Base-by-base conservation (phyloP, 2,329 filamentous ascomycete species). In the Coniochaeta sp. region DNA sequence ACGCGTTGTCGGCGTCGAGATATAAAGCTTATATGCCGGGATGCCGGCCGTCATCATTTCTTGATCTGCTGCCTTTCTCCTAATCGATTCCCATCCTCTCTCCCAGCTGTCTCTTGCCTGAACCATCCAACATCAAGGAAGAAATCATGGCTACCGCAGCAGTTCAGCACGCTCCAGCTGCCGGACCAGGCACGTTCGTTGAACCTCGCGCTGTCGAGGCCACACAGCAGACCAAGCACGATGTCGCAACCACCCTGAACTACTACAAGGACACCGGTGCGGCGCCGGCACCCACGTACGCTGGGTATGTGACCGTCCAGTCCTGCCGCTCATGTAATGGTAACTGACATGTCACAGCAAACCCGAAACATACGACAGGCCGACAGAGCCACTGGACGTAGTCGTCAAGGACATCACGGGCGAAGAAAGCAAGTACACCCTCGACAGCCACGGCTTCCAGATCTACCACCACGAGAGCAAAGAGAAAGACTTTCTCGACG, bases 401-500 rank as follows among this genome's bases (percentile, higher is more conserved):
- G 77, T 26, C 63, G 69, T 60, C n/a, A 56, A 56, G 6, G 70
- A 73, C 53, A 58, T 74, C 32, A 64, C 63, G 24, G 71, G 69
- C 24, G 60, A 67, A 6, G 69, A 71, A 52, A 57, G 58, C 52
- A 55, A 60, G n/a, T 73, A 69, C 61, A 65, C 63, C 2, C 67
- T 73, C 26, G 69, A 72, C 57, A 56, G 51, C 51, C 63, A 71
- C 52, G 71, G 70, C 4, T 73, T 73, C 56, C 68, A 70, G 48
- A 65, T 67, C 51, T 57, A 58, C 16, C 60, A 51, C 3, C 67
- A 67, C 51, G 33, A 55, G 28, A 42, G 42, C 31, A 67, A 62
- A 4, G 57, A 68, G 35, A 51, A 56, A 14, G 60, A 61, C 4
- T 73, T 71, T 49, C 55, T 56, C 3, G 77, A 85, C 61, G 80